A percentile compares a stretch with the other conserved stretches of the same genome.
Conservation (phyloP, 495 filamentous ascomycete species). For the Penicillium longicatenatum region DNA sequence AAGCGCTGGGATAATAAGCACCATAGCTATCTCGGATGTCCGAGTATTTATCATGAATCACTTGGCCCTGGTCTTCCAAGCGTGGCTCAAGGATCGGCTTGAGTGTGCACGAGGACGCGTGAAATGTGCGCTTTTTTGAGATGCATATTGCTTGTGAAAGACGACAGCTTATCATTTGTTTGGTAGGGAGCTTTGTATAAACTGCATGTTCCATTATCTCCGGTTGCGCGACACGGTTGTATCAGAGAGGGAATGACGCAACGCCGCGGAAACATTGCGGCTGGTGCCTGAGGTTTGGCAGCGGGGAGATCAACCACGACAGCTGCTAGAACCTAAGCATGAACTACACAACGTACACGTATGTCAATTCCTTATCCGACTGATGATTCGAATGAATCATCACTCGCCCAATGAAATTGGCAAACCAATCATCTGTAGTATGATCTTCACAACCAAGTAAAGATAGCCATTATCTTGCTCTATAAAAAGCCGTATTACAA, state of each 20-base stretch:
- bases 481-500: too few species aligned
- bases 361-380: background rate
- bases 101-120: constrained; percentile 7
- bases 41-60: constrained; percentile 80
- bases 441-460: too few species aligned
- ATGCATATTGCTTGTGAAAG: background rate
- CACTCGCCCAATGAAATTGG: too few species aligned
- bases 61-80: constrained; percentile 60
- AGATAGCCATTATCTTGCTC: too few species aligned
- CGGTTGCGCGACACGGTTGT: constrained; percentile 12
- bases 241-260: constrained; percentile 24
- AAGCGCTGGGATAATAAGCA: constrained; percentile 29
- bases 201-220: constrained; percentile 28
- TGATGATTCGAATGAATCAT: too few species aligned
- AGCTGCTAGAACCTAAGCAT: background rate
- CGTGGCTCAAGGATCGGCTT: constrained; percentile 54
- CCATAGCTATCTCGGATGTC: constrained; percentile 69
- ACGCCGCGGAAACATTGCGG: background rate
- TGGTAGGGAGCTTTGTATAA: constrained; percentile 6
- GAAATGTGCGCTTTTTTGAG: constrained; percentile 5
- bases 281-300: background rate
- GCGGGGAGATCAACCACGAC: background rate
- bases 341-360: background rate
- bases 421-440: too few species aligned
- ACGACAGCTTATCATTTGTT: background rate